These are phyloP conservation scores for Leccinum variicolor DNA, from an alignment of 768 basidiomycete genomes.

Conservation along the genomic window DNA sequence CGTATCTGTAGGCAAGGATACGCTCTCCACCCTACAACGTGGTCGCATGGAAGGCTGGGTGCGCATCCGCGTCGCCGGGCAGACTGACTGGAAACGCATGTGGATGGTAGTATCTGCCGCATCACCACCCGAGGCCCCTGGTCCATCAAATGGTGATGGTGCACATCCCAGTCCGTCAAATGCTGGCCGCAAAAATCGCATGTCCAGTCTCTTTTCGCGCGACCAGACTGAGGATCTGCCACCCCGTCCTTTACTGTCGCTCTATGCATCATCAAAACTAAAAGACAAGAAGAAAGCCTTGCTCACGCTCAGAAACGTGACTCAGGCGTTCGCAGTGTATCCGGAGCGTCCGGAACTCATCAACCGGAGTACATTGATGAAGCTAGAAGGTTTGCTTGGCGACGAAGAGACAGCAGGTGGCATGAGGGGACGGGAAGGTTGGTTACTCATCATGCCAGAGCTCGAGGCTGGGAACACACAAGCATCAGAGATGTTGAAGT, in stretches of 20 bases:
- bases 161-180: constrained; percentile 24
- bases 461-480: constrained; percentile 58
- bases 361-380: constrained; percentile 84
- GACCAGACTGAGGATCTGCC: constrained; percentile 37
- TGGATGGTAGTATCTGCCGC: constrained; percentile 75
- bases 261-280: constrained; percentile 61
- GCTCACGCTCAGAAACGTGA: constrained; percentile 64
- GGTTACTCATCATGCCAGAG: constrained; percentile 91
- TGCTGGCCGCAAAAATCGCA: constrained; percentile 44
- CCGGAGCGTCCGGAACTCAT: constrained; percentile 95
- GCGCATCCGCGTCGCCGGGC: constrained; percentile 88
- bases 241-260: constrained; percentile 44
- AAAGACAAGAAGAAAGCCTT: constrained; percentile 74
- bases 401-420: constrained; percentile 68
- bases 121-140: constrained; percentile 23
- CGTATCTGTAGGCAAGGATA: constrained; percentile 38
- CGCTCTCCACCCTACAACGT: constrained; percentile 60
- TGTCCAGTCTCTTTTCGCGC: constrained; percentile 63
- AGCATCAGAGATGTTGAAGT: constrained; percentile 83
- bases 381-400: constrained; percentile 82
- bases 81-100: constrained; percentile 92
- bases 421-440: constrained; percentile 75
- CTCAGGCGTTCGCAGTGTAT: constrained; percentile 92
- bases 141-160: constrained; percentile 26
- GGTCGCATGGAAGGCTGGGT: constrained; percentile 92